phyloP scores from a whole-genome alignment of 2,329 filamentous ascomycete genomes.

The Penicillium glabrum region DNA sequence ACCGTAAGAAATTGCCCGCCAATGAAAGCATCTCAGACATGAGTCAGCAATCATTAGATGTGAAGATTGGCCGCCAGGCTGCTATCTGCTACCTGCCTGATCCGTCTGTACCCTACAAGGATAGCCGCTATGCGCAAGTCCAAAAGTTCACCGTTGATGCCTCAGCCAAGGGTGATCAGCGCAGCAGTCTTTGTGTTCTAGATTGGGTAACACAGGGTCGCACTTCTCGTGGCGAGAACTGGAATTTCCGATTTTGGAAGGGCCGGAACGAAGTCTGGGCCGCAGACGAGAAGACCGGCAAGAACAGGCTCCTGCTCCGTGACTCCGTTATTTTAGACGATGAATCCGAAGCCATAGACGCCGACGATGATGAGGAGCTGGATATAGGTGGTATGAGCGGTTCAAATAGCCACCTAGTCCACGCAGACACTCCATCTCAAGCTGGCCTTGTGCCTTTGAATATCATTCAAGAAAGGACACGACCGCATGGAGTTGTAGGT shows the following conservation, averaged over 20 bases:
- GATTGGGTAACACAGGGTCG: constrained; percentile 96
- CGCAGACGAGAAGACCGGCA: constrained; percentile 35
- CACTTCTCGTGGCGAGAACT: constrained; percentile 80
- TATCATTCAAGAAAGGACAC: constrained; percentile 60
- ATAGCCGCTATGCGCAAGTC: constrained; percentile 78
- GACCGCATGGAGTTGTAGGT: constrained; percentile 73
- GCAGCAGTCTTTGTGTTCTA: constrained; percentile 70
- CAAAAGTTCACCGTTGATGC: constrained; percentile 70
- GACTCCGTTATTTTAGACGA: constrained; percentile 77
- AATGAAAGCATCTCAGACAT: constrained; percentile 36
- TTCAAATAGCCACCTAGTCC: constrained; percentile 12
- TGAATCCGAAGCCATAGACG: constrained; percentile 31
- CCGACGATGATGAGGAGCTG: constrained; percentile 22
- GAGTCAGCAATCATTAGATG: constrained; percentile 51
- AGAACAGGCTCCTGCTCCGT: constrained; percentile 69
- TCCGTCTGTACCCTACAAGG: constrained; percentile 85
- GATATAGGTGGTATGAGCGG: constrained; percentile 30
- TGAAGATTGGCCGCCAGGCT: constrained; percentile 49
- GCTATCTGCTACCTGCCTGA: constrained; percentile 74
- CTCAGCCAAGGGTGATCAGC: constrained; percentile 35
- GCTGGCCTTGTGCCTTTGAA: constrained; percentile 22
- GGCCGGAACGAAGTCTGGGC: constrained; percentile 78
- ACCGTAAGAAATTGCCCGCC: constrained; percentile 37
- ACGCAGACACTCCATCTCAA: constrained; percentile 13
- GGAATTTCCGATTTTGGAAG: constrained; percentile 76